These are phyloP conservation scores for Conticribra guillardii DNA, from an alignment of 108 stramenopile genomes.

Conservation along the genomic window DNA sequence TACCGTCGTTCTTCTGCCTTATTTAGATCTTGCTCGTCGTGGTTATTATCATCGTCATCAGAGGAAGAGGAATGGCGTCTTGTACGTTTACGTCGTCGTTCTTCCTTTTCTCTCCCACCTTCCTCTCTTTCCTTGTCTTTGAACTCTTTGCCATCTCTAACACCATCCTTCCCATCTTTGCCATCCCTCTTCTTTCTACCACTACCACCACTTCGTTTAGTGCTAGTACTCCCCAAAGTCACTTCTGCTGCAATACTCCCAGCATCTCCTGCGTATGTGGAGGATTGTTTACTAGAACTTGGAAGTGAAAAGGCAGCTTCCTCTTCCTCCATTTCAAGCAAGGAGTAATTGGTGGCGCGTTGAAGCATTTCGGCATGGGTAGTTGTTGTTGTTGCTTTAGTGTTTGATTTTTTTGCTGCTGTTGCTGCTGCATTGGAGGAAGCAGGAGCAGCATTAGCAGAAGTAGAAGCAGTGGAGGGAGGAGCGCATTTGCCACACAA, in stretches of 20 bases:
- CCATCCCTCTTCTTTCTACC: background rate
- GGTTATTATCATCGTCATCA: slow-evolving; percentile 3
- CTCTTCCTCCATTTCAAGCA: slow-evolving; percentile 49
- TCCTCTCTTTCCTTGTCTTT: slow-evolving; percentile 10
- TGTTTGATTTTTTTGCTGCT: background rate
- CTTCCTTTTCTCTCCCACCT: slow-evolving; percentile 1
- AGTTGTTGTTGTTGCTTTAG: too few relatives aligned
- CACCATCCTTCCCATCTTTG: background rate
- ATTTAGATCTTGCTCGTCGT: too few relatives aligned
- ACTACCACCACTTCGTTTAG: background rate
- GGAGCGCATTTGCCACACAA: slow-evolving; percentile 42
- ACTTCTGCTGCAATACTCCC: too few relatives aligned
- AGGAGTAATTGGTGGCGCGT: slow-evolving; percentile 35
- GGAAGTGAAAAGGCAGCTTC: too few relatives aligned
- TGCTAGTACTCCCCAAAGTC: background rate
- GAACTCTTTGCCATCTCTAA: background rate
- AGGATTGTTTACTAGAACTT: too few relatives aligned
- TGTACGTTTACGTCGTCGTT: slow-evolving; percentile 25
- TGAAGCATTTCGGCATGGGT: slow-evolving; percentile 47
- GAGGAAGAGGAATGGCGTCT: slow-evolving; percentile 35
- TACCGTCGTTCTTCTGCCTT: slow-evolving; percentile 32
- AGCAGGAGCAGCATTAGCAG: background rate
- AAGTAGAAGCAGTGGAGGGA: background rate
- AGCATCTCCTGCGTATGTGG: too few relatives aligned
- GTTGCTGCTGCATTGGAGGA: background rate